Percentiles rank a stretch among this genome's conserved stretches.
Conservation (phyloP, 1,284 basidiomycete genomes). For the Lentinula novae-zelandiae region DNA sequence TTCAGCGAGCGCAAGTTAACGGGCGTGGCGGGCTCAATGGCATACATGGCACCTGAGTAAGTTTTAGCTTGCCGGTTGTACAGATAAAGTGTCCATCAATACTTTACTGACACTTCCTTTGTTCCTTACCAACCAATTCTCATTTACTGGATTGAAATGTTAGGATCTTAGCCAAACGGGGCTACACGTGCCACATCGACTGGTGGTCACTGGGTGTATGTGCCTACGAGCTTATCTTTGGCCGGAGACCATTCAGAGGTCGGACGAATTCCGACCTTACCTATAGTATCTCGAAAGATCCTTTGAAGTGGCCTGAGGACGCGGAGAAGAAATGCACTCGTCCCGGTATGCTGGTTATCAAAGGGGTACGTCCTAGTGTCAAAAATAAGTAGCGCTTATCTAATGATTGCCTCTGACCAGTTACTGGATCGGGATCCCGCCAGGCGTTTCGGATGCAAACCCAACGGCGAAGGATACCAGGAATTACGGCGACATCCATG, state of each 20-base stretch:
- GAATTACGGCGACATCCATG: slow-evolving; percentile 83
- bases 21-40: slow-evolving; percentile 98
- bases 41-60: slow-evolving; percentile 95
- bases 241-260: slow-evolving; percentile 88
- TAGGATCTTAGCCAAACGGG: slow-evolving; percentile 75
- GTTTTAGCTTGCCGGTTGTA: slow-evolving; percentile 13
- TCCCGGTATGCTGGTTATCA: slow-evolving; percentile 62
- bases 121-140: background rate
- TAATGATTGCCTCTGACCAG: slow-evolving; percentile 33
- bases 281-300: slow-evolving; percentile 80
- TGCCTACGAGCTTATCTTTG: slow-evolving; percentile 89
- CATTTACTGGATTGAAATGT: background rate
- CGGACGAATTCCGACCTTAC: slow-evolving; percentile 89
- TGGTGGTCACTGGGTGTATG: slow-evolving; percentile 97
- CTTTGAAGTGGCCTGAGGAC: slow-evolving; percentile 74
- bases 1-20: slow-evolving; percentile 85
- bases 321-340: slow-evolving; percentile 69
- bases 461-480: slow-evolving; percentile 72
- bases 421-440: slow-evolving; percentile 83
- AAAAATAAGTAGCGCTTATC: background rate
- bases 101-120: background rate
- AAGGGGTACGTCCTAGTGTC: slow-evolving; percentile 48
- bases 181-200: slow-evolving; percentile 89
- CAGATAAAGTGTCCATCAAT: background rate
- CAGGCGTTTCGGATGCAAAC: slow-evolving; percentile 80